Base-by-base conservation (phyloP, 768 basidiomycete species). In the Lactarius psammicola region DNA sequence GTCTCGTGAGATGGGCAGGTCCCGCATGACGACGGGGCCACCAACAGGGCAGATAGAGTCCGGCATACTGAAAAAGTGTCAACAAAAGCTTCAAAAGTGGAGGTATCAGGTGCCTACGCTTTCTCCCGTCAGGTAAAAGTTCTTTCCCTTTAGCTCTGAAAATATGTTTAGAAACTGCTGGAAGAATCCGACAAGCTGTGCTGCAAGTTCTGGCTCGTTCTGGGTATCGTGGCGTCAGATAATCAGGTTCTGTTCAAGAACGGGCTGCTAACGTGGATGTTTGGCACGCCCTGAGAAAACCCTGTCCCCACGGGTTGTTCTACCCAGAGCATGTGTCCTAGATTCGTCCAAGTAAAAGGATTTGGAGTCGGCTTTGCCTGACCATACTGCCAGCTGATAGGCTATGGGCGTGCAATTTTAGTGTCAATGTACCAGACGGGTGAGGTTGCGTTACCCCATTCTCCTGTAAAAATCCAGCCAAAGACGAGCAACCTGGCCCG, bases 231-330 rank as follows among this genome's bases (percentile, higher is more conserved):
- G 0, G 44, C 4, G 5, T 57, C 4, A 55, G 31, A 30, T 42
- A 18, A 53, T 56, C 53, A n/a, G 3, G 13, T 30, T 18, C 20
- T 28, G 6, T 1, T 23, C 7, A 28, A 49, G 55, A 17, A 55
- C 13, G 20, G 17, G 13, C 2, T 13, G 1, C 67, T n/a, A 18
- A 70, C 69, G 7, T 62, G 60, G 38, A 69, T 66, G 42, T 69
- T 60, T 30, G 64, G 63, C 26, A 28, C 38, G 13, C 69, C 69
- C 34, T 68, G 64, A 11, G 69, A 65, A 59, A 69, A 70, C 28
- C 69, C 69, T 18, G 69, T 70, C 10, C 69, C 67, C 10, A 70
- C 68, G 28, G 69, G 69, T 58, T 70, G 69, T 20, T 70, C 69
- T 18, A 70, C 44, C 69, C 69, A 70, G 33, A 70, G 64, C 54